phyloP scores from a whole-genome alignment of 768 basidiomycete species.

The Russula sp. region DNA sequence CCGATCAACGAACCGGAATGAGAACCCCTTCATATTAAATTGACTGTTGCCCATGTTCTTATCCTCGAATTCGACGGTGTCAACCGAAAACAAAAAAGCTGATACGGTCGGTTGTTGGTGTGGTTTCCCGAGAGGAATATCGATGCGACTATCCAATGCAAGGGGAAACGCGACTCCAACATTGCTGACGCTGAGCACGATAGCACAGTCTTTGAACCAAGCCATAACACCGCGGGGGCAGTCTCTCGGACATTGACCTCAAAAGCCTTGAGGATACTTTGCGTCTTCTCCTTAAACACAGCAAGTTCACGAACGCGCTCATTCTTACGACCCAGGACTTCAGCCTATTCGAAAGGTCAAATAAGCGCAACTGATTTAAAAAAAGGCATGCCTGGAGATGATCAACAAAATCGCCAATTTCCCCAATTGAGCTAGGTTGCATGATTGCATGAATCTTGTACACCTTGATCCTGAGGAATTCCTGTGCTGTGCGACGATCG shows the following conservation, averaged over 20 bases:
- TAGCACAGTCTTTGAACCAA: constrained; percentile 55
- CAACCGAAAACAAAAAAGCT: constrained; percentile 85
- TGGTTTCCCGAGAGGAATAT: constrained; percentile 44
- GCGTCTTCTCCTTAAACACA: constrained; percentile 80
- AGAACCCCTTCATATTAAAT: constrained; percentile 66
- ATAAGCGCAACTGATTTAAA: constrained; percentile 13
- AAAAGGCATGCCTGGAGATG: constrained; percentile 61
- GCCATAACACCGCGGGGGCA: constrained; percentile 38
- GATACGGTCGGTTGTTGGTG: constrained; percentile 50
- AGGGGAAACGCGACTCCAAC: constrained; percentile 93
- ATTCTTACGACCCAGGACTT: constrained; percentile 69
- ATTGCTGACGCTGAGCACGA: constrained; percentile 56
- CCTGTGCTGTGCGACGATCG: constrained; percentile 19
- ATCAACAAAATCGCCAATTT: constrained; percentile 86
- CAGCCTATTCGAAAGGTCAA: constrained; percentile 49
- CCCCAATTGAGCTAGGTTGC: constrained; percentile 90
- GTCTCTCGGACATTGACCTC: constrained; percentile 56
- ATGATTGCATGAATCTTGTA: constrained; percentile 87
- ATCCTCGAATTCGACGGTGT: constrained; percentile 67
- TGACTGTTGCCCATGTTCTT: constrained; percentile 77
- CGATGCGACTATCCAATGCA: constrained; percentile 56
- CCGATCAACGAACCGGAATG: constrained; percentile 83
- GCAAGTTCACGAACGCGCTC: constrained; percentile 74
- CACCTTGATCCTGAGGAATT: constrained; percentile 53
- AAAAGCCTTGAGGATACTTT: constrained; percentile 67